phyloP scores from a whole-genome alignment of 768 basidiomycete genomes.

The Amanita rubescens region DNA sequence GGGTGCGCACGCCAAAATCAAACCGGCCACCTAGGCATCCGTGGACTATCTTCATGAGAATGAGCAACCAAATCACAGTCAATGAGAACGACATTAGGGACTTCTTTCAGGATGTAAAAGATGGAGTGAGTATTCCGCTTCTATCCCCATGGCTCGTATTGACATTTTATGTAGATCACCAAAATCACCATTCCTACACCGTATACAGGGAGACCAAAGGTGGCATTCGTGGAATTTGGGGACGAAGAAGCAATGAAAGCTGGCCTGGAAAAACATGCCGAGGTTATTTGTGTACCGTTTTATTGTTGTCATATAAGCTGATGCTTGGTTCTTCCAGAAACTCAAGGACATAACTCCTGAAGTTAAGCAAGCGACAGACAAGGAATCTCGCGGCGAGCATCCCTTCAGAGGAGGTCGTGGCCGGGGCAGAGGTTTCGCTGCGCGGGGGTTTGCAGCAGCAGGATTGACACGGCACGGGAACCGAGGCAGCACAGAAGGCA shows the following conservation, averaged over 20 bases:
- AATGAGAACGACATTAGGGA: slow-evolving; percentile 63
- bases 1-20: slow-evolving; percentile 65
- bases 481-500: slow-evolving; percentile 10
- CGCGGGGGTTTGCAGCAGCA: slow-evolving; percentile 57
- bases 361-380: slow-evolving; percentile 65
- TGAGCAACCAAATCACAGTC: slow-evolving; percentile 36
- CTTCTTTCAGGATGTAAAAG: slow-evolving; percentile 68
- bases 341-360: slow-evolving; percentile 60
- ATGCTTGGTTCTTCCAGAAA: slow-evolving; percentile 42
- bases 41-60: slow-evolving; percentile 81
- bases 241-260: slow-evolving; percentile 81
- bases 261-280: slow-evolving; percentile 67
- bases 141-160: neutral
- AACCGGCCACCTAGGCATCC: slow-evolving; percentile 61
- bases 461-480: slow-evolving; percentile 42
- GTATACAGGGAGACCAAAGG: slow-evolving; percentile 42
- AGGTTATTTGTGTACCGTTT: slow-evolving; percentile 37
- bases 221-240: slow-evolving; percentile 87
- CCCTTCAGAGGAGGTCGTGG: slow-evolving; percentile 28
- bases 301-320: neutral
- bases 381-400: slow-evolving; percentile 34
- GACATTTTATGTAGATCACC: slow-evolving; percentile 43
- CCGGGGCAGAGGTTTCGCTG: slow-evolving; percentile 42
- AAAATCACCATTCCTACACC: slow-evolving; percentile 52
- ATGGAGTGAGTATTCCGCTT: slow-evolving; percentile 46